Conservation (phyloP, 257 asterid species). For the Paulownia fortunei region DNA sequence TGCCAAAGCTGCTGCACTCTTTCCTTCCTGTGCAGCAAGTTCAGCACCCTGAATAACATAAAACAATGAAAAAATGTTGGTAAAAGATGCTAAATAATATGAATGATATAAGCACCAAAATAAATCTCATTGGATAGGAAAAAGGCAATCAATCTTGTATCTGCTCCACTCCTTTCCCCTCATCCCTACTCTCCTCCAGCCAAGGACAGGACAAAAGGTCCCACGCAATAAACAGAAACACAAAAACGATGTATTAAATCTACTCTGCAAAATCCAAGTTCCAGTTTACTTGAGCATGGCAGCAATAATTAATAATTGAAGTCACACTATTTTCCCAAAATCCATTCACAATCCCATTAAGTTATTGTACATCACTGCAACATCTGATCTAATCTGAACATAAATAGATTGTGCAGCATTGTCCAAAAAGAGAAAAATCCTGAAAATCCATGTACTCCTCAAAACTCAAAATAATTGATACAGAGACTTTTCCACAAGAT, state of each 20-base stretch:
- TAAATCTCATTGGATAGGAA: constrained; percentile 1
- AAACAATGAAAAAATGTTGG: constrained; percentile 9
- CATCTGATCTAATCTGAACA: constrained; percentile 12
- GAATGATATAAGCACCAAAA: constrained; percentile 16
- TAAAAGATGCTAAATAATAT: background rate
- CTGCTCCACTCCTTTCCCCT: too few relatives aligned
- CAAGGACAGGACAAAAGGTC: too few relatives aligned
- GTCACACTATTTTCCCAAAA: constrained; percentile 5
- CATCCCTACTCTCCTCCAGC: too few relatives aligned
- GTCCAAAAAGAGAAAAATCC: background rate
- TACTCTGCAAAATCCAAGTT: background rate
- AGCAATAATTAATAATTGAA: background rate
- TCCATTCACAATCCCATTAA: background rate
- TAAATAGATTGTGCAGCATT: background rate
- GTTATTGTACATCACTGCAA: background rate
- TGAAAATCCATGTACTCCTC: background rate
- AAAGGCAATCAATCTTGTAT: background rate
- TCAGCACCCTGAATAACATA: constrained; percentile 81
- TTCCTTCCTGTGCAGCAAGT: constrained; percentile 86
- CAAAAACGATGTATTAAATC: background rate
- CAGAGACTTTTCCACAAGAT: background rate
- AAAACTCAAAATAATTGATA: background rate
- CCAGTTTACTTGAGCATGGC: background rate
- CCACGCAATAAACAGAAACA: too few relatives aligned
- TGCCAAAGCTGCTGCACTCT: constrained; percentile 95